These are phyloP conservation scores for Leishmania gerbilli DNA, from an alignment of 208 protist species.

Conservation along the genomic window DNA sequence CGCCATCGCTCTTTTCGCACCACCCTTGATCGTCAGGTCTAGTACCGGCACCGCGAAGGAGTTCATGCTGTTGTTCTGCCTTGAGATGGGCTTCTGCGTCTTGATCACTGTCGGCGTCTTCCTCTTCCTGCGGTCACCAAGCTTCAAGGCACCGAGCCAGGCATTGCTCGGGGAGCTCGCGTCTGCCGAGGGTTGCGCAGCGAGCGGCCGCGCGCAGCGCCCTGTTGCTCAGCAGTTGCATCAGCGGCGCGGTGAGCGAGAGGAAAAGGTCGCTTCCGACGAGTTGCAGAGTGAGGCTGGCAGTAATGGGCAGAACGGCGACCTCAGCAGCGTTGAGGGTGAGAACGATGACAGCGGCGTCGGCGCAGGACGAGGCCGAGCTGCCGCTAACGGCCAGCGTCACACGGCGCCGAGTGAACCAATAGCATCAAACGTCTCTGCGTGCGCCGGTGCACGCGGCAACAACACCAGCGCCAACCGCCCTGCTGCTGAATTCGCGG, in stretches of 20 bases:
- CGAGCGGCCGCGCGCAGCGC: background rate
- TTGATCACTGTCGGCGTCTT: conserved; percentile 43
- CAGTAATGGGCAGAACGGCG: background rate
- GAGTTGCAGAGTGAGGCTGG: conserved; percentile 11
- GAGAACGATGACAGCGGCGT: background rate
- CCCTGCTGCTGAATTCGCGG: conserved; percentile 1
- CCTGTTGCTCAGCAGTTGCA: background rate
- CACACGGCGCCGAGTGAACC: background rate
- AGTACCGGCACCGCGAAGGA: conserved; percentile 30
- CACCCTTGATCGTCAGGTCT: conserved; percentile 59
- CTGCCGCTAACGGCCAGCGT: background rate
- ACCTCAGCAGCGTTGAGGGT: background rate
- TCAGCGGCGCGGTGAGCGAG: conserved; percentile 16
- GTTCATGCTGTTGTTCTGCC: conserved; percentile 63
- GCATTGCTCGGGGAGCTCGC: conserved; percentile 22
- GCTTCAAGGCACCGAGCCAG: conserved; percentile 35
- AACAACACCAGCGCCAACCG: background rate
- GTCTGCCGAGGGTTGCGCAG: background rate
- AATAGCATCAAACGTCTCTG: background rate
- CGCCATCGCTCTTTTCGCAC: conserved; percentile 58
- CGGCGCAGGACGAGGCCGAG: background rate
- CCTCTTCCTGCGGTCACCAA: conserved; percentile 52
- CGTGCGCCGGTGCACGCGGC: background rate
- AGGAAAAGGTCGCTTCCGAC: conserved; percentile 2
- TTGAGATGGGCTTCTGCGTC: conserved; percentile 54